A percentile compares a stretch with the other conserved stretches of the same genome.
phyloP scores from a whole-genome alignment of 2,329 filamentous ascomycete species.

The Colletotrichum scovillei region DNA sequence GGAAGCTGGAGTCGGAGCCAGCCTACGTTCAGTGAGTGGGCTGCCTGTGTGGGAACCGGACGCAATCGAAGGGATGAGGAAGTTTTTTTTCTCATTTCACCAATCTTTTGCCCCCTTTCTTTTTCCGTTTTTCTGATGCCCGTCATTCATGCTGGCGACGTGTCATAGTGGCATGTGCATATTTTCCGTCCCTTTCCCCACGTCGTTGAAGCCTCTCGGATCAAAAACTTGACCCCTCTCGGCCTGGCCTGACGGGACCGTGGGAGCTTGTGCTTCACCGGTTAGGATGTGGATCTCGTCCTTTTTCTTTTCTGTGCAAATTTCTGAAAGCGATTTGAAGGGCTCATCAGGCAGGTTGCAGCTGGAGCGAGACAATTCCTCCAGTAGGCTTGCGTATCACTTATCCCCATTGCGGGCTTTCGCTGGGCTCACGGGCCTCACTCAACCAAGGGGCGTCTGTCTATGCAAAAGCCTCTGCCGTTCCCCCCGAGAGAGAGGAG shows the following conservation, averaged over 20 bases:
- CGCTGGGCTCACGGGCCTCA: neutral
- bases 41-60: neutral
- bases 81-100: neutral
- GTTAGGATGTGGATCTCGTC: slow-evolving; percentile 22
- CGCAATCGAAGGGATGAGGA: neutral
- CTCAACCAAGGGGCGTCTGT: no score
- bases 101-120: neutral
- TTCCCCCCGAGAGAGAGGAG: neutral
- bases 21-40: neutral
- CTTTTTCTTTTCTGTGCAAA: neutral
- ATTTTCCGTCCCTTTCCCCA: neutral
- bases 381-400: neutral
- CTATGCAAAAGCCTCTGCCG: no score
- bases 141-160: slow-evolving; percentile 22
- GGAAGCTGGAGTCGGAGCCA: neutral
- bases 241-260: neutral
- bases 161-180: slow-evolving; percentile 11
- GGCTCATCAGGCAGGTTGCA: neutral
- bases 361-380: slow-evolving; percentile 9
- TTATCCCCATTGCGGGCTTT: neutral
- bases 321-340: neutral
- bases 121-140: slow-evolving; percentile 4
- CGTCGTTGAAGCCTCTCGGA: neutral
- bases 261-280: slow-evolving; percentile 11
- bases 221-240: neutral